A percentile compares a stretch with the other conserved stretches of the same genome.
Conservation (phyloP, 495 filamentous ascomycete genomes). For the Gamarada debralockiae region DNA sequence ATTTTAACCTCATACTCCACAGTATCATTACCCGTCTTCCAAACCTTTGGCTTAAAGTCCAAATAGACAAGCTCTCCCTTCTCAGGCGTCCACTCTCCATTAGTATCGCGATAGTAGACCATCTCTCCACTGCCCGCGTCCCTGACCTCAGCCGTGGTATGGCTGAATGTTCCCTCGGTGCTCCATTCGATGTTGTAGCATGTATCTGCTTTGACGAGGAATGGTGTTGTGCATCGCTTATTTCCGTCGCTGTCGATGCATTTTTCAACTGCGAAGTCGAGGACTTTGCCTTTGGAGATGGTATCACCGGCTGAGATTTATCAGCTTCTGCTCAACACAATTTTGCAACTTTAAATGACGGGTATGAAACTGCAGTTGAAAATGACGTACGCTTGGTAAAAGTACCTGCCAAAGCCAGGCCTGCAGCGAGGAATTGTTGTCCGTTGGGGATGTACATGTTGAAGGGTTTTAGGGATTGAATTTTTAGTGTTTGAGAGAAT, state of each 20-base stretch:
- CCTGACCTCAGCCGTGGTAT: conserved; percentile 37
- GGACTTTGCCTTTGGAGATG: conserved; percentile 24
- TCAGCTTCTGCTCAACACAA: neutral
- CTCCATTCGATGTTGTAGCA: conserved; percentile 37
- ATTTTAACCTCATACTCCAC: conserved; percentile 34
- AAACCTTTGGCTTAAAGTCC: conserved; percentile 39
- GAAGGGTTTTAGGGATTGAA: neutral
- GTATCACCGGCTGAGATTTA: conserved; percentile 6
- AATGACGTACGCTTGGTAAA: conserved; percentile 19
- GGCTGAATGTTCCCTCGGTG: conserved; percentile 32
- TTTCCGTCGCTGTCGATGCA: conserved; percentile 32
- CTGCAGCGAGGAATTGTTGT: conserved; percentile 29
- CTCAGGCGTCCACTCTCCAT: conserved; percentile 36
- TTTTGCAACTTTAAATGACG: neutral
- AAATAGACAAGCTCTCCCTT: conserved; percentile 36
- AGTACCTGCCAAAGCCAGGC: conserved; percentile 26
- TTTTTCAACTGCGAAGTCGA: conserved; percentile 33
- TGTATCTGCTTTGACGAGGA: conserved; percentile 26
- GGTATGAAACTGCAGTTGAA: neutral
- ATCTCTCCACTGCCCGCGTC: conserved; percentile 33
- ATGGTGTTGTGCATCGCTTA: conserved; percentile 32
- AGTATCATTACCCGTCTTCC: conserved; percentile 33
- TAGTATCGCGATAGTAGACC: conserved; percentile 37
- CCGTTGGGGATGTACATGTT: conserved; percentile 31
- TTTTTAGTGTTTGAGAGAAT: too few relatives aligned